Evolutionary conservation across 2,329 filamentous ascomycete genomes (phyloP), one percentile per base, ranked within the genome.

Genomic region (Calonectria naviculata): DNA sequence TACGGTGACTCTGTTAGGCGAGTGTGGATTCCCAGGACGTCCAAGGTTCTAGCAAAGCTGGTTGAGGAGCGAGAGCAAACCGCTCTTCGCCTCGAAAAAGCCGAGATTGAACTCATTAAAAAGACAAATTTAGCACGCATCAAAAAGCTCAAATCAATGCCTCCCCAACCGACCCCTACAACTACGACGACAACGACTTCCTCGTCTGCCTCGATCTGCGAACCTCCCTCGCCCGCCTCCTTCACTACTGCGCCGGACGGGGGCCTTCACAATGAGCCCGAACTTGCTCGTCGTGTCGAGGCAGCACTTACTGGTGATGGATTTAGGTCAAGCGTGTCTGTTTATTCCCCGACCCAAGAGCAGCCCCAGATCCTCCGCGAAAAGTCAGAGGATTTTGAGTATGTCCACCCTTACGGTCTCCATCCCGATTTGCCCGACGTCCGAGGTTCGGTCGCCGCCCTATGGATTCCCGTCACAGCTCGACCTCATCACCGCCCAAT

Each of bases 101-200:
- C 95, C 31, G 95, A 98, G 84, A 93, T 96, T 31, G 93, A 94
- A 79, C 88, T 98, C 9, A 94, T 98, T 79, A 93, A 92, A 76
- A 87, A 91, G 49, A 94, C 94, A 56, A 96, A 97, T 82, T 89
- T 88, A 70, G 90, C 90, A 26, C 92, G 93, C 58, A 81, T 91
- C 70, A 95, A 95, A 85, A 72, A 76, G 9, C 61, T 77, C 6
- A 42, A 54, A 28, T 28, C 38, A 17, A 54, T 52, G 26, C 26
- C 62, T 7, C 62, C 65, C 1, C 68, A 71, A 1, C 26, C 26
- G 1, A 31, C 36, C 28, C 15, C 38, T 56, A 71, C 31, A 4
- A 21, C 13, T 8, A 26, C 13, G 19, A 8, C 34, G 52, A 58
- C 52, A 4, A 56, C 67, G 3, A 54, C 65, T 4, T 47, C 66